These are phyloP conservation scores for Fusarium concolor DNA, from an alignment of 2,329 filamentous ascomycete species.

Conservation along the genomic window DNA sequence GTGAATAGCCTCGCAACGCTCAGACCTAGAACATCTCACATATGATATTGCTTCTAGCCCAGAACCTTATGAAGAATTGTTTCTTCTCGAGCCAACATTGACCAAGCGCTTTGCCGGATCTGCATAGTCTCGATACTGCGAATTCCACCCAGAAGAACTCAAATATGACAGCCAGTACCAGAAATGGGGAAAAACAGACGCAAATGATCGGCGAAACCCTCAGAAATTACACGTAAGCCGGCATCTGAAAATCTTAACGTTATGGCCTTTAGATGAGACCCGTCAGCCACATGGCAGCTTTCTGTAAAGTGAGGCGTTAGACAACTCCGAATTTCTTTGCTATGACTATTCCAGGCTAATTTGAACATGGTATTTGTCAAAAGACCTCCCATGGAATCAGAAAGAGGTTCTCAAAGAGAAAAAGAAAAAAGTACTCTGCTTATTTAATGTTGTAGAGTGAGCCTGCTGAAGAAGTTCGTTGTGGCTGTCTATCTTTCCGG, in stretches of 20 bases:
- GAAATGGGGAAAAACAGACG: no score
- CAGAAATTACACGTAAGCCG: neutral
- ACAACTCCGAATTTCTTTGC: fast-evolving
- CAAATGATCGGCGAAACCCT: neutral
- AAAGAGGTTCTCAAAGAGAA: no score
- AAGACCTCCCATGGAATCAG: neutral
- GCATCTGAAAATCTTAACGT: neutral
- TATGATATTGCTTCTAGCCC: fast-evolving
- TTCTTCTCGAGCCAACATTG: neutral
- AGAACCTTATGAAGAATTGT: fast-evolving
- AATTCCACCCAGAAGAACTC: neutral
- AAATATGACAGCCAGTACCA: no score
- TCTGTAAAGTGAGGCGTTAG: neutral
- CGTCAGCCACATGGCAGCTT: neutral
- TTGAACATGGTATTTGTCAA: neutral
- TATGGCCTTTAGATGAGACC: neutral
- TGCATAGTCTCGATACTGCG: neutral
- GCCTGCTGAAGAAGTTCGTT: no score
- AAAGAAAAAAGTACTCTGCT: no score
- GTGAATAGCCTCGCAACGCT: no score
- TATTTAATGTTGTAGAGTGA: no score
- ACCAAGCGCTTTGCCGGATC: neutral
- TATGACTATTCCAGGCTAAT: neutral
- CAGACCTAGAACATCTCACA: no score
- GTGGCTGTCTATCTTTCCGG: no score